phyloP scores from a whole-genome alignment of 306 rosid species.

The Benincasa hispida region DNA sequence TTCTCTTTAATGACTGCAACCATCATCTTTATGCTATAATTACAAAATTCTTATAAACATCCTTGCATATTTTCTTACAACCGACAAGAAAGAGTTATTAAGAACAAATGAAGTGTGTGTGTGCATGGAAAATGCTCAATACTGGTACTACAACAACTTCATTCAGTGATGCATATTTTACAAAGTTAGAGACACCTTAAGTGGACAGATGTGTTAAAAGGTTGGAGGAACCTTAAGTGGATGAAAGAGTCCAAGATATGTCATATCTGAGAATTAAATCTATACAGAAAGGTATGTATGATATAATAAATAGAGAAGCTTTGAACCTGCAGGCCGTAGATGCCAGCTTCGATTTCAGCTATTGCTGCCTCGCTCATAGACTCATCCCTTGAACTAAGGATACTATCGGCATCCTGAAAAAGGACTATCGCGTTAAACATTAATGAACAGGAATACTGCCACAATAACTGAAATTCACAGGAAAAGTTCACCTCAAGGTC shows the following conservation, averaged over 20 bases:
- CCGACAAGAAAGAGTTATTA: background rate
- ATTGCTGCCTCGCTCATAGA: conserved; percentile 32
- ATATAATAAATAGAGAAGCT: conserved; percentile 13
- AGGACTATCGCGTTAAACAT: conserved; percentile 8
- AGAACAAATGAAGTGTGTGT: background rate
- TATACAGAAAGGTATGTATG: background rate
- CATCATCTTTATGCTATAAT: background rate
- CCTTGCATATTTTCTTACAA: background rate
- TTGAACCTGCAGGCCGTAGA: conserved; percentile 77
- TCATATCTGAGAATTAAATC: conserved; percentile 3
- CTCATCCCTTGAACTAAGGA: conserved; percentile 20
- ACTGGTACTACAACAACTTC: background rate
- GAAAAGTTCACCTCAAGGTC: conserved; percentile 43
- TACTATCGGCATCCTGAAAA: conserved; percentile 35
- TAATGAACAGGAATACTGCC: background rate
- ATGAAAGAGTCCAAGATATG: background rate
- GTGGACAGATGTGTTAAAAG: background rate
- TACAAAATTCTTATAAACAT: background rate
- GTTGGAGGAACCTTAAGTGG: background rate
- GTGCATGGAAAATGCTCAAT: background rate
- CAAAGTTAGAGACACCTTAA: background rate
- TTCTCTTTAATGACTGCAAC: background rate
- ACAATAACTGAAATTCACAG: conserved; percentile 4
- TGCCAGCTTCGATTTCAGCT: conserved; percentile 57
- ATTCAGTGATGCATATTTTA: background rate